These are phyloP conservation scores for Mixia osmundae DNA, from an alignment of 1,284 basidiomycete genomes.

Conservation along the genomic window DNA sequence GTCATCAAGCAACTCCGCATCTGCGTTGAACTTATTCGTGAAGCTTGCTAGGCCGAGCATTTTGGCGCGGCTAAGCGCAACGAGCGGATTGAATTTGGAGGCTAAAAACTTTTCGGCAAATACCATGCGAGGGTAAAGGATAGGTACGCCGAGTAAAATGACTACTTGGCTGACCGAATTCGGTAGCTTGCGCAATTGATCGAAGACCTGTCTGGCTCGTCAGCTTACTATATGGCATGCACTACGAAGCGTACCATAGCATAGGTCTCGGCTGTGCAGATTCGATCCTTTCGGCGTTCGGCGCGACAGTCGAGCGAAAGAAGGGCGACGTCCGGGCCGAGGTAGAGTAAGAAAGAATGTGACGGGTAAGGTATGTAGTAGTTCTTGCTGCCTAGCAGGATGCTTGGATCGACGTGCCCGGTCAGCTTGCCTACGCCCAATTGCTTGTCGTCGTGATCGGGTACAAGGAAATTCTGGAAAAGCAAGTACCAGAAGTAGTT, in stretches of 20 bases:
- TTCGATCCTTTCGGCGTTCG: slow-evolving; percentile 56
- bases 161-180: slow-evolving; percentile 49
- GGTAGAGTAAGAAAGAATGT: slow-evolving; percentile 50
- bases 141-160: slow-evolving; percentile 49
- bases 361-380: slow-evolving; percentile 53
- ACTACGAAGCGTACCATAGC: too few relatives aligned
- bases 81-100: slow-evolving; percentile 57
- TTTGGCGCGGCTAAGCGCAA: slow-evolving; percentile 36
- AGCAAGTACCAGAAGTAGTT: slow-evolving; percentile 64
- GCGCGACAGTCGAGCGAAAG: slow-evolving; percentile 58
- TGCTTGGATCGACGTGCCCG: slow-evolving; percentile 28
- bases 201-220: slow-evolving; percentile 46
- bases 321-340: slow-evolving; percentile 22
- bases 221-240: too few relatives aligned
- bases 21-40: slow-evolving; percentile 70
- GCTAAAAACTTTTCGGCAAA: slow-evolving; percentile 32
- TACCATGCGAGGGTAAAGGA: slow-evolving; percentile 79
- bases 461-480: slow-evolving; percentile 40
- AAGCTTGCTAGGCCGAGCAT: slow-evolving; percentile 45
- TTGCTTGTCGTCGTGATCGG: not conserved
- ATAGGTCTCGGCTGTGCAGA: slow-evolving; percentile 51
- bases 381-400: slow-evolving; percentile 50
- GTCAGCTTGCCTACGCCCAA: too few relatives aligned
- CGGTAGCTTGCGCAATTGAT: slow-evolving; percentile 29
- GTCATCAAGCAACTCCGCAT: slow-evolving; percentile 74